Conservation (phyloP, 805 yeast genomes). For the Myxozyma mucilagina region DNA sequence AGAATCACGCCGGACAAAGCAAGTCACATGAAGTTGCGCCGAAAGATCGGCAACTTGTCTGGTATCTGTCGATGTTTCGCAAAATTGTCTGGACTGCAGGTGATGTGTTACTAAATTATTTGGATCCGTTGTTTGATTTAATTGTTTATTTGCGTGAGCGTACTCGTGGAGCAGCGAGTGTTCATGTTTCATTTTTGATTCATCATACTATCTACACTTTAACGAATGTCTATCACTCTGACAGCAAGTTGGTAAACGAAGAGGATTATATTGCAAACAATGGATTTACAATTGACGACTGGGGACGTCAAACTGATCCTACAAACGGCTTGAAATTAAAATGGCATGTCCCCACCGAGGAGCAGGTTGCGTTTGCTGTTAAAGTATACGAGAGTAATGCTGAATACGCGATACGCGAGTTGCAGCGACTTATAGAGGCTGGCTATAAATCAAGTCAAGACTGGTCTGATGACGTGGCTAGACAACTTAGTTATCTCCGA, state of each 20-base stretch:
- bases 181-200: slow-evolving; percentile 61
- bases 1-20: slow-evolving; percentile 82
- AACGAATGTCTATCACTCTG: slow-evolving; percentile 49
- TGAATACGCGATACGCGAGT: slow-evolving; percentile 28
- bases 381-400: slow-evolving; percentile 55
- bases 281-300: slow-evolving; percentile 44
- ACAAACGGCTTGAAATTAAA: slow-evolving; percentile 47
- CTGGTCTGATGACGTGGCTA: slow-evolving; percentile 54
- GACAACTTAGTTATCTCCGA: slow-evolving; percentile 57
- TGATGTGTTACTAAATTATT: slow-evolving; percentile 47
- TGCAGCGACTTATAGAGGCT: slow-evolving; percentile 44
- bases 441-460: slow-evolving; percentile 10
- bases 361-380: slow-evolving; percentile 62
- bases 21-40: slow-evolving; percentile 64
- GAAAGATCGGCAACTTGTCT: slow-evolving; percentile 73
- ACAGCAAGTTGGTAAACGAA: slow-evolving; percentile 28
- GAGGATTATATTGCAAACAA: slow-evolving; percentile 8
- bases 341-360: slow-evolving; percentile 72
- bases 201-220: slow-evolving; percentile 67
- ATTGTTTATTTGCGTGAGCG: slow-evolving; percentile 46
- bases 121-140: slow-evolving; percentile 50
- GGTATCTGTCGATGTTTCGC: slow-evolving; percentile 68
- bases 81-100: slow-evolving; percentile 72
- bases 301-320: slow-evolving; percentile 41
- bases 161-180: slow-evolving; percentile 66